Percentiles rank a stretch among this genome's conserved stretches.
phyloP scores from a whole-genome alignment of 2,329 filamentous ascomycete species.

The Colletotrichum endophyticum region DNA sequence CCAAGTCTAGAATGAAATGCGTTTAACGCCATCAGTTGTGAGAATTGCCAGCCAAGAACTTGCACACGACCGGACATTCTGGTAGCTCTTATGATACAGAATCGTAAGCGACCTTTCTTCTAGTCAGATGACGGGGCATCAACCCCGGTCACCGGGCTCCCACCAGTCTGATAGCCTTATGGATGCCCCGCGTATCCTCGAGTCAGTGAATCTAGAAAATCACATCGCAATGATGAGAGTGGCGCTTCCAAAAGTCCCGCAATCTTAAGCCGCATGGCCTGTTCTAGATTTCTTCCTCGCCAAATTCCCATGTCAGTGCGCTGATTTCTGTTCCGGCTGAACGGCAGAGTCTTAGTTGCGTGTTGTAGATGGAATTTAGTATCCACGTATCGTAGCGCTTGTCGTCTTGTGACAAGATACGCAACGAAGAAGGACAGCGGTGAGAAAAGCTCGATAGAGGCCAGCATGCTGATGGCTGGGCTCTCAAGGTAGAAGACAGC shows the following conservation, averaged over 20 bases:
- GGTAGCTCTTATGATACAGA: background rate
- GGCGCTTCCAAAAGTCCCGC: background rate
- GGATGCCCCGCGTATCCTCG: background rate
- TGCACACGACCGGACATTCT: accelerated
- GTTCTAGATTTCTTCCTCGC: background rate
- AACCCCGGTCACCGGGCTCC: background rate
- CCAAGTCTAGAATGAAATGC: background rate
- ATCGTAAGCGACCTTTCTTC: background rate
- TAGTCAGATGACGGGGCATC: background rate
- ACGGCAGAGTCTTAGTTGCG: background rate
- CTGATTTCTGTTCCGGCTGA: background rate
- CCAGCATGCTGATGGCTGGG: too few relatives aligned
- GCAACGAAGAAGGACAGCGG: background rate
- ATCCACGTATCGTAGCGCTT: background rate
- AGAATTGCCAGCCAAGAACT: background rate
- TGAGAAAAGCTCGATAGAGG: too few relatives aligned
- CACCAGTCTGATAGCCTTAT: background rate
- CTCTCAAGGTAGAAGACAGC: too few relatives aligned
- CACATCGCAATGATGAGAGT: background rate
- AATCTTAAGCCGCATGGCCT: background rate
- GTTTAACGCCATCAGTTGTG: accelerated
- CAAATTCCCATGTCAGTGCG: background rate
- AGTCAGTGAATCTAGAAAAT: background rate
- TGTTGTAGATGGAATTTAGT: background rate
- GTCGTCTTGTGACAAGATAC: background rate